Percentiles rank a stretch among this genome's conserved stretches.
phyloP scores from a whole-genome alignment of 495 filamentous ascomycete genomes.

The Penicillium lagena region DNA sequence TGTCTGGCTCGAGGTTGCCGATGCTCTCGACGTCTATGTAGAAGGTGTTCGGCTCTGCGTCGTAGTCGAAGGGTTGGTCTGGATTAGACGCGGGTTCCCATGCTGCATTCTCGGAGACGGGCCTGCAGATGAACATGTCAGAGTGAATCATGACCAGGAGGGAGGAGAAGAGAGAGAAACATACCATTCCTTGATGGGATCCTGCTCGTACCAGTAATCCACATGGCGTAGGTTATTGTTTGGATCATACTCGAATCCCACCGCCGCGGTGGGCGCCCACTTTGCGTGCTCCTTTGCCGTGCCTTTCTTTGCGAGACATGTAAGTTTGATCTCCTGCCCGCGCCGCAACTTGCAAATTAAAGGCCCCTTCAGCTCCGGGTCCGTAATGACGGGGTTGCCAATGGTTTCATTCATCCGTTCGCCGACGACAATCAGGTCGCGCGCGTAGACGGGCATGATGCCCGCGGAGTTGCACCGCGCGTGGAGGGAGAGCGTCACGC shows the following conservation, averaged over 20 bases:
- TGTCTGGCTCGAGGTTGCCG: slow-evolving; percentile 80
- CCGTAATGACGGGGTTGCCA: slow-evolving; percentile 80
- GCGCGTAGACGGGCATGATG: slow-evolving; percentile 84
- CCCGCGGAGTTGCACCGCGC: slow-evolving; percentile 70
- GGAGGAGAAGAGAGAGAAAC: slow-evolving; percentile 29
- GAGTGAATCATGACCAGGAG: background rate
- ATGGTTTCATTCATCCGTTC: slow-evolving; percentile 62
- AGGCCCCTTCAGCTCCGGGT: slow-evolving; percentile 69
- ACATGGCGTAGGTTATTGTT: slow-evolving; percentile 87
- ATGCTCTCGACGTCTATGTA: slow-evolving; percentile 90
- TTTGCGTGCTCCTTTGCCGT: slow-evolving; percentile 99
- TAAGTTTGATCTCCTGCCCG: slow-evolving; percentile 80
- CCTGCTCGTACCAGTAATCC: slow-evolving; percentile 89
- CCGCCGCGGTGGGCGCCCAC: slow-evolving; percentile 85
- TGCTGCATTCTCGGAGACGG: slow-evolving; percentile 72
- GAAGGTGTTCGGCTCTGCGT: slow-evolving; percentile 76
- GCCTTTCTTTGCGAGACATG: slow-evolving; percentile 93
- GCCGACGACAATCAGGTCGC: slow-evolving; percentile 66
- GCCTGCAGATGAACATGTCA: slow-evolving; percentile 47
- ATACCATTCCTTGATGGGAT: slow-evolving; percentile 83
- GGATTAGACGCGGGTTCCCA: slow-evolving; percentile 73
- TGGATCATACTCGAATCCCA: slow-evolving; percentile 97
- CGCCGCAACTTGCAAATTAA: slow-evolving; percentile 85
- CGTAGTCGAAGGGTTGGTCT: slow-evolving; percentile 86
- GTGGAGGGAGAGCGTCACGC: slow-evolving; percentile 73